These are phyloP conservation scores for Blastobotrys robertii DNA, from an alignment of 805 yeast species.

Conservation along the genomic window DNA sequence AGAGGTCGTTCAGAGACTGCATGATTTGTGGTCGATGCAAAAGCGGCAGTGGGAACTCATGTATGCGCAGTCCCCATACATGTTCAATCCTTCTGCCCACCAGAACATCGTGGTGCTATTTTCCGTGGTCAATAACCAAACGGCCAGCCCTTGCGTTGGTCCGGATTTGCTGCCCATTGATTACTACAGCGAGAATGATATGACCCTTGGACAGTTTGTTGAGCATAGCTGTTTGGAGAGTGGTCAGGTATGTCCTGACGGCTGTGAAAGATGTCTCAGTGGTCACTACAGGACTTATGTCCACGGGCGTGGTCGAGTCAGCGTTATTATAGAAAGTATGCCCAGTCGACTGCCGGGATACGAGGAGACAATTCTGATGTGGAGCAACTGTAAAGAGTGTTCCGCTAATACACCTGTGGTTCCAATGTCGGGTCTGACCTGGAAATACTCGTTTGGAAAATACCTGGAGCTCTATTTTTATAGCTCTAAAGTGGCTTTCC, in stretches of 20 bases:
- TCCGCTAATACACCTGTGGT: conserved; percentile 62
- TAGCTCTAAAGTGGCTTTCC: conserved; percentile 44
- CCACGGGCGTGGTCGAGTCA: conserved; percentile 78
- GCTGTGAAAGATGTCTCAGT: conserved; percentile 59
- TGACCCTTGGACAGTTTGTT: conserved; percentile 78
- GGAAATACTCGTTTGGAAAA: conserved; percentile 90
- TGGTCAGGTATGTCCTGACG: conserved; percentile 60
- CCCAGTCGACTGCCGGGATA: conserved; percentile 48
- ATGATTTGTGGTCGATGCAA: conserved; percentile 29
- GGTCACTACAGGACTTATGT: conserved; percentile 83
- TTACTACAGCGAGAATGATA: conserved; percentile 84
- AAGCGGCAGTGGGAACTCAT: conserved; percentile 62
- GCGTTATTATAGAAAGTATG: conserved; percentile 57
- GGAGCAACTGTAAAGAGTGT: conserved; percentile 87
- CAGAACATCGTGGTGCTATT: conserved; percentile 71
- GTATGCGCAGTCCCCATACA: conserved; percentile 40
- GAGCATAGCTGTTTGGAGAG: conserved; percentile 72
- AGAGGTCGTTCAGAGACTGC: conserved; percentile 22
- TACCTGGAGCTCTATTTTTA: conserved; percentile 81
- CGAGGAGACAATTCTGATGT: conserved; percentile 65
- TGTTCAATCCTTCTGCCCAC: conserved; percentile 63
- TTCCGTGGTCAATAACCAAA: conserved; percentile 71
- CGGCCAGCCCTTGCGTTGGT: conserved; percentile 87
- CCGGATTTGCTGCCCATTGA: conserved; percentile 80
- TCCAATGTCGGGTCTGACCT: conserved; percentile 77